Evolutionary conservation across 495 filamentous ascomycete genomes (phyloP), one percentile per base, ranked within the genome.

Genomic region (Penicillium chermesinum): DNA sequence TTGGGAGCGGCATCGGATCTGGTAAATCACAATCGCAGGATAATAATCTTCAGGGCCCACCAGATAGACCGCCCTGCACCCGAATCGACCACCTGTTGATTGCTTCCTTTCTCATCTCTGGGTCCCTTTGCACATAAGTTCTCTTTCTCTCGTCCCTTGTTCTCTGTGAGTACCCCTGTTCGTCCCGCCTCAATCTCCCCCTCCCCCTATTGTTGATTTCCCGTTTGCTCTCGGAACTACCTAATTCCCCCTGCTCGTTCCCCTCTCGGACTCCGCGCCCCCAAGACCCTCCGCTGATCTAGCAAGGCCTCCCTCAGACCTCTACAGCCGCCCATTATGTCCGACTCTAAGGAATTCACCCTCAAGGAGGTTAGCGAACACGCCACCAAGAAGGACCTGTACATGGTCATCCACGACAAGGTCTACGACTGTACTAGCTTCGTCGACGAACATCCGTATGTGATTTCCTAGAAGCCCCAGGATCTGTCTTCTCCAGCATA

Each of bases 391-490:
- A 97, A 96, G 81, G 89, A 97, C 64, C 78, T 96, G 39, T 94
- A 80, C 73, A 55, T 96, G 53, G 85, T 96, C 47, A 79, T 97
- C 60, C 89, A 97, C 76, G 91, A 96, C 70, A 91, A 94, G 75
- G 85, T 99, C 70, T 99, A 96, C 80, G 83, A 95, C 65, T 66
- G 76, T 57, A 78, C 79, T 53, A 87, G 80, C 63, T 99, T 99
- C 73, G 77, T 97, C 48, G 91, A 97, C 66, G 94, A 99, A 83
- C 94, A 99, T 74, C 94, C 94, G 91, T 98, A 89, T 70, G 93
- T 91, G 10, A 30, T 30, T n/a, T 4, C 25, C 25, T 5, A 30
- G 25, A 30, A 30, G 4, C 25, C 25, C 10, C 25, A 30, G 25
- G 10, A 30, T 30, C 25, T 30, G 22, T 38, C 41, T n/a, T n/a